Base-by-base conservation (phyloP, 23 red algal genomes). In the Pyropia yezoensis region DNA sequence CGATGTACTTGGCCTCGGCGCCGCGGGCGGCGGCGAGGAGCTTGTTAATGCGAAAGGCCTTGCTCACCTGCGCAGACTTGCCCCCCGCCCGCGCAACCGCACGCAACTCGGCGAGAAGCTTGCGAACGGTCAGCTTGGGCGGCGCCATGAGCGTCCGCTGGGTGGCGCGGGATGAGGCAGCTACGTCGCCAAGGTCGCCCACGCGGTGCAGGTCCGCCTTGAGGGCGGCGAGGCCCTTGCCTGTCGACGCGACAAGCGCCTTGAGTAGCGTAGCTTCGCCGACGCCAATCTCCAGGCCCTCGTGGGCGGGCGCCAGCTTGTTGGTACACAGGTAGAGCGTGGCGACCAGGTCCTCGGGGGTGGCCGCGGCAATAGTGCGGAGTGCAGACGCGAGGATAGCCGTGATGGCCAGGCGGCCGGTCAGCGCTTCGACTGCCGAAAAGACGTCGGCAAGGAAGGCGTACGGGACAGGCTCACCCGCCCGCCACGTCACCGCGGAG, bases 101-200 rank as follows among this genome's bases (percentile, higher is more conserved):
- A 0, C 60, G 59, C 12, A 98, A 77, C 61, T 98, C 80, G 1
- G 64, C 7, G 61, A 86, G 91, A 3, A 98, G 86, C 26, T 52
- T 66, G 28, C 71, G 73, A 20, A 98, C 77, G 3, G 79, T 91
- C 50, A 98, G 65, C 49, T 62, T 82, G 8, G 85, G 81, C 20
- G 86, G 73, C 12, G 71, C 70, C 57, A 91, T 88, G 75, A 98
- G 82, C 30, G 94, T 98, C 25, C 71, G 80, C 55, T 98, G 94
- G 14, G 67, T 91, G 18, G 94, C 83, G 15, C 83, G 63, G 2
- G 73, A 71, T 0, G 49, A 23, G 15, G 59, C 76, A 7, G 94
- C 94, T 0, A 98, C 78, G 69, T 98, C 94, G 20, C 94, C 94
- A 16, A 98, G 62, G 58, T 98, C 94, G 63, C 94, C 94, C 1